Conservation (phyloP, 805 yeast genomes). For the Candida qinlingensis region DNA sequence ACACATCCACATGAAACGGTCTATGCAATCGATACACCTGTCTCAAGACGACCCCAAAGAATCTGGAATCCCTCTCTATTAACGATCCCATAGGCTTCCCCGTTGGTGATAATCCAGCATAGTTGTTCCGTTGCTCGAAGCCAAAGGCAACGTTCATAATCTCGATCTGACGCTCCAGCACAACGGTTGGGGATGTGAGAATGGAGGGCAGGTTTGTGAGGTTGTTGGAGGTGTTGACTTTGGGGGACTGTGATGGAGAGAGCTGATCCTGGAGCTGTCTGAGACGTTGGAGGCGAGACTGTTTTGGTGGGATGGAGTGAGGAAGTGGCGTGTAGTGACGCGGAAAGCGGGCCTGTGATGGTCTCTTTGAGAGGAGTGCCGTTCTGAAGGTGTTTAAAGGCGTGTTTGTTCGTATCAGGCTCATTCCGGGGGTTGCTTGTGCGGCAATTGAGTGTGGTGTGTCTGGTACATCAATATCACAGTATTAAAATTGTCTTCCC, state of each 20-base stretch:
- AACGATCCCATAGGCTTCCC: constrained; percentile 78
- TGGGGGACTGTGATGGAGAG: too few relatives aligned
- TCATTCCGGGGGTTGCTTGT: too few relatives aligned
- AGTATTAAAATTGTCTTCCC: too few relatives aligned
- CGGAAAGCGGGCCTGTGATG: not conserved
- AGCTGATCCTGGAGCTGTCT: constrained; percentile 4
- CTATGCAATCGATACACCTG: constrained; percentile 83
- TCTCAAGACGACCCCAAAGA: constrained; percentile 61
- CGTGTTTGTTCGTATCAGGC: too few relatives aligned
- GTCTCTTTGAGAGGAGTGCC: too few relatives aligned
- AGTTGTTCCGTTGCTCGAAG: constrained; percentile 85
- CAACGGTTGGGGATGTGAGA: constrained; percentile 64
- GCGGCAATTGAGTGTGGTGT: too few relatives aligned
- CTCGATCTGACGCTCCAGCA: constrained; percentile 85
- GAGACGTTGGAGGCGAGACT: not conserved
- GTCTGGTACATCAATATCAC: too few relatives aligned
- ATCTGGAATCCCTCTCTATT: constrained; percentile 65
- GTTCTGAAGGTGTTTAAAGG: too few relatives aligned
- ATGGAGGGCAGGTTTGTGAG: not conserved
- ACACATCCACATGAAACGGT: constrained; percentile 73
- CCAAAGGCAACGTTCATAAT: constrained; percentile 83
- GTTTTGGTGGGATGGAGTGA: not conserved
- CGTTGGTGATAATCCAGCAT: constrained; percentile 62
- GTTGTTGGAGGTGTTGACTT: not conserved
- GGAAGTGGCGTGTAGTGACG: constrained; percentile 12